Evolutionary conservation across 805 yeast species (phyloP).

Genomic region (Zygoascus bituminiphila): DNA sequence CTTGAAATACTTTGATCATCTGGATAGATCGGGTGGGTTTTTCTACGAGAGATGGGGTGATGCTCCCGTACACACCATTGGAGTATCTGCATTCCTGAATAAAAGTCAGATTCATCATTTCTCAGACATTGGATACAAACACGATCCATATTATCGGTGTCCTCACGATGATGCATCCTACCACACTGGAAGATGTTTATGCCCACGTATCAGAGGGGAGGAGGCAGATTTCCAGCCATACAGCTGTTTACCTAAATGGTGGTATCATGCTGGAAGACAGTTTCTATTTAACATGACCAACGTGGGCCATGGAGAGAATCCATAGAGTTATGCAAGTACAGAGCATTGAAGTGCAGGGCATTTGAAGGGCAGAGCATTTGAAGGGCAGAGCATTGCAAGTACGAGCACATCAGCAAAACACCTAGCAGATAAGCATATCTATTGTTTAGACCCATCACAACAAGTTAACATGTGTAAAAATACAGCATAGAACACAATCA

Average conservation of each 20-base stretch:
- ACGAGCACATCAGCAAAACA: too few species aligned
- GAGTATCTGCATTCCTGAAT: conserved; percentile 50
- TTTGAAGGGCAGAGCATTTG: too few species aligned
- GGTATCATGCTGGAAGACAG: conserved; percentile 28
- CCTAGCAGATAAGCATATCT: too few species aligned
- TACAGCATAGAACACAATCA: not conserved
- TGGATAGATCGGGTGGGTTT: conserved; percentile 71
- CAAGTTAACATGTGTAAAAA: too few species aligned
- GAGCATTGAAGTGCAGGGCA: too few species aligned
- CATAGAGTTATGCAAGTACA: too few species aligned
- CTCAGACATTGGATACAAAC: conserved; percentile 74
- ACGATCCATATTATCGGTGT: conserved; percentile 50
- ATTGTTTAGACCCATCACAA: too few species aligned
- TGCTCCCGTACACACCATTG: conserved; percentile 83
- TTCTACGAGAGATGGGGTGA: conserved; percentile 96
- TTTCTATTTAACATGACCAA: conserved; percentile 23
- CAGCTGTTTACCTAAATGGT: conserved; percentile 32
- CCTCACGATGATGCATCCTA: conserved; percentile 31
- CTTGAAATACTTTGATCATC: conserved; percentile 52
- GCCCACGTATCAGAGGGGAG: conserved; percentile 26
- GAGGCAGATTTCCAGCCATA: conserved; percentile 28
- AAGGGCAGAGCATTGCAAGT: too few species aligned
- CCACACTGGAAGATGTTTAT: conserved; percentile 29
- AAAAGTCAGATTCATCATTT: conserved; percentile 62
- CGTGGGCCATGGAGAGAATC: not conserved